A percentile compares a stretch with the other conserved stretches of the same genome.
phyloP scores from a whole-genome alignment of 139 green algal genomes.

The Chlamydomonas eustigma region DNA sequence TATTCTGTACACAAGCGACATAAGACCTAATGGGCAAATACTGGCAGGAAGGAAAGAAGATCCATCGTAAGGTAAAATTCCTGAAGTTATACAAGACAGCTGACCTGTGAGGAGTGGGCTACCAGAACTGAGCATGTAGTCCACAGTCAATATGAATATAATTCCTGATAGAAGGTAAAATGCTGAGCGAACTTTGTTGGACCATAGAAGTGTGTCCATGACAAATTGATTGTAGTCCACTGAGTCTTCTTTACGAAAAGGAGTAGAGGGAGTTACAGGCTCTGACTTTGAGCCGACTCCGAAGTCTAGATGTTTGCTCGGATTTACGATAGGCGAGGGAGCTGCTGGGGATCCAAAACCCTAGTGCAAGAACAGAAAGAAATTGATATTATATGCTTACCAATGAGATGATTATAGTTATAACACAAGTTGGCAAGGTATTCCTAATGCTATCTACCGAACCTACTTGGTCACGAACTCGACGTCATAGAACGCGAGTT shows the following conservation, averaged over 20 bases:
- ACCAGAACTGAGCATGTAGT: background rate
- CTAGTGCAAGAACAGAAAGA: too few species aligned
- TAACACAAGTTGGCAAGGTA: too few species aligned
- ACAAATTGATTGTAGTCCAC: slow-evolving; percentile 15
- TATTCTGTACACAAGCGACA: too few species aligned
- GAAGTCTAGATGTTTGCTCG: slow-evolving; percentile 1
- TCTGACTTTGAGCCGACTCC: background rate
- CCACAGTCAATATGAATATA: background rate
- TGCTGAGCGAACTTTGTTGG: slow-evolving; percentile 5
- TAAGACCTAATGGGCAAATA: too few species aligned
- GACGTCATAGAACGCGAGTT: too few species aligned
- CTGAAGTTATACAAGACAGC: too few species aligned
- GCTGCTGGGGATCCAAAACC: background rate
- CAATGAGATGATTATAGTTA: too few species aligned
- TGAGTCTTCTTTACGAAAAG: background rate
- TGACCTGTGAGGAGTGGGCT: slow-evolving; percentile 9
- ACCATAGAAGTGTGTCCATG: slow-evolving; percentile 6
- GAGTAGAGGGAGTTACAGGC: background rate
- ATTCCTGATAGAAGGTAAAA: slow-evolving; percentile 8
- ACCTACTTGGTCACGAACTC: too few species aligned
- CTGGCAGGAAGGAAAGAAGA: too few species aligned
- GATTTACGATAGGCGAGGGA: background rate
- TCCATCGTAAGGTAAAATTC: too few species aligned
- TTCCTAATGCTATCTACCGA: too few species aligned
- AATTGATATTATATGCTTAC: too few species aligned